Evolutionary conservation across 2,329 filamentous ascomycete genomes (phyloP), one percentile per base, ranked within the genome.

Genomic region (Hymenoscyphus infarciens): DNA sequence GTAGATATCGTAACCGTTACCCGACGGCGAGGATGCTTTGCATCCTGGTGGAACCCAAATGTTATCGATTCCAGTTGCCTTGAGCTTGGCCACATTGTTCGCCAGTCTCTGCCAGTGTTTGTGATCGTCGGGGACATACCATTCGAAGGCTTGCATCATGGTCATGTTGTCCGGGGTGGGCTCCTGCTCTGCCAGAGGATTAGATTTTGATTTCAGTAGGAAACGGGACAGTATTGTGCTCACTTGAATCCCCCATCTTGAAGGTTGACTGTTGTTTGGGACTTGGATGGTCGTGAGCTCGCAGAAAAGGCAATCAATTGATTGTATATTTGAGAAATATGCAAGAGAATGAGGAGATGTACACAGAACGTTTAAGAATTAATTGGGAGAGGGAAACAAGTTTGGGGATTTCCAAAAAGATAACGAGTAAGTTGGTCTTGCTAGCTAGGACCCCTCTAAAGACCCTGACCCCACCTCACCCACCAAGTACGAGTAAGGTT

Each of bases 91-190:
- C 1, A 88, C 70, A 6, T 79, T 78, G 19, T 77, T 75, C 15
- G 76, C 74, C 1, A 90, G 80, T 8, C 86, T 82, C 39, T 78
- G 75, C 82, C 85, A 90, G 74, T 90, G 87, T 56, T 79, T 75
- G 59, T 81, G 75, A 66, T 87, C 82, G 53, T 82, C 81, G 2
- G 86, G 85, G 4, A 85, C 80, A 71, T 91, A 86, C 88, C 88
- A 91, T 77, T 91, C 88, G 72, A 90, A 91, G 13, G 80, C 84
- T 74, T 91, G 87, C 68, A 91, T 81, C 76, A 91, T 83, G 59
- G 84, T 82, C 71, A 76, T 76, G 66, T 83, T 83, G 70, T 81
- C 77, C 15, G 76, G 74, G 1, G 78, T 74, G 22, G 71, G 71
- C 42, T 68, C 66, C 29, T 73, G 67, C 42, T 69, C 67, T 67